These are phyloP conservation scores for Taphrina confusa DNA, from an alignment of 1,139 yeast species.

Conservation along the genomic window DNA sequence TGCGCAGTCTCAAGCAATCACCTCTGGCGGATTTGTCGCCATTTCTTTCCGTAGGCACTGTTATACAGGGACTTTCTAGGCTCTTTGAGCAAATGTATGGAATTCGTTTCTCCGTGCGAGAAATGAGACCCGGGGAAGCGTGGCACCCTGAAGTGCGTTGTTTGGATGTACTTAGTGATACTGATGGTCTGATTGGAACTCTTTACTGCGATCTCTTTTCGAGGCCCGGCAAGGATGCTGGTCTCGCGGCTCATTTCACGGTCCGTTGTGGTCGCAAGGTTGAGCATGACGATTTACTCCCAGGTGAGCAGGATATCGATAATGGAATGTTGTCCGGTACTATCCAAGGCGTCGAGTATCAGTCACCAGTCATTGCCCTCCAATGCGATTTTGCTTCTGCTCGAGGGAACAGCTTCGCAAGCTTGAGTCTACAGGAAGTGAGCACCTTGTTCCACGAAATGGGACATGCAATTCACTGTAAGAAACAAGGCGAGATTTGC, in stretches of 20 bases:
- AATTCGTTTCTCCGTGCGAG: constrained; percentile 67
- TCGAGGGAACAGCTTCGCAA: constrained; percentile 45
- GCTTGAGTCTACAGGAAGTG: constrained; percentile 73
- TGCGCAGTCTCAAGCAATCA: constrained; percentile 41
- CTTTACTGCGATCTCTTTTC: constrained; percentile 69
- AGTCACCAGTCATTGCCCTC: constrained; percentile 83
- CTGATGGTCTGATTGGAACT: constrained; percentile 61
- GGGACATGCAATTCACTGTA: constrained; percentile 93
- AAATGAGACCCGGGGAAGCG: constrained; percentile 70
- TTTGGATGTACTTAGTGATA: constrained; percentile 65
- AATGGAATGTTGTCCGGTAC: constrained; percentile 35
- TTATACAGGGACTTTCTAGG: constrained; percentile 76
- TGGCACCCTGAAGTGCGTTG: constrained; percentile 91
- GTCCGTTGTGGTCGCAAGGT: constrained; percentile 87
- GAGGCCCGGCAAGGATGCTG: constrained; percentile 57
- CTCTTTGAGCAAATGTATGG: constrained; percentile 74
- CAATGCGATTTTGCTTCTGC: constrained; percentile 72
- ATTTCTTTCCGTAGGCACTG: constrained; percentile 82
- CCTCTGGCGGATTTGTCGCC: constrained; percentile 40
- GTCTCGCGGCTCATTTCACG: constrained; percentile 90
- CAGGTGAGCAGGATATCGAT: constrained; percentile 37
- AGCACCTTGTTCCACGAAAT: constrained; percentile 95
- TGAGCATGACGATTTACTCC: constrained; percentile 46
- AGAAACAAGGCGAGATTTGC: constrained; percentile 42
- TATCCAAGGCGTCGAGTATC: constrained; percentile 55